Base-by-base conservation (phyloP, 148 eudicot species). In the Suaeda aralocaspica region DNA sequence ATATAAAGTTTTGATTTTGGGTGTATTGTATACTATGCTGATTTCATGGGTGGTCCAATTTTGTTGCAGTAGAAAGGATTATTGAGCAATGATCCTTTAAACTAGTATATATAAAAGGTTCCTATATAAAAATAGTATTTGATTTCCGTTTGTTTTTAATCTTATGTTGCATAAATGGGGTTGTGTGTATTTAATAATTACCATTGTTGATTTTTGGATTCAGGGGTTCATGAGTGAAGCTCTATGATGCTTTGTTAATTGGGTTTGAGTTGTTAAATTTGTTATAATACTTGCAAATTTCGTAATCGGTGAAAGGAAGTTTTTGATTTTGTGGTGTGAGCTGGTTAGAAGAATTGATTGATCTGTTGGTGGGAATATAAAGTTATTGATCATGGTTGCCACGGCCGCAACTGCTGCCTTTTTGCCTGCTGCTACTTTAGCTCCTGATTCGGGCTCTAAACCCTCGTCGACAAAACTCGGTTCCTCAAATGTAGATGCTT, bases 321-420 rank as follows among this genome's bases (percentile, higher is more conserved):
- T 70, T 33, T 8, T 53, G 70, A 59, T 59, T 15, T 10, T 58
- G 50, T 49, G 29, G 18, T 57, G 67, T 48, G 71, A 69, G 66
- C 65, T 36, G 18, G 52, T 64, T 26, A 16, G 29, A 13, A 49
- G 41, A 22, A 28, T 46, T 28, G 36, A 50, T 77, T 66, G 61
- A 50, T 39, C 59, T 52, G 30, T 61, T 72, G 69, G 76, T 73
- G 77, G 70, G 62, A 61, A 19, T 44, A 62, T 29, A 55, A 42
- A 73, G 76, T 16, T 30, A 26, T 44, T 81, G 29, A 78, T 71
- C 80, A 94, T 91, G 98, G 96, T 84, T 78, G 86, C 98, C 74
- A 78, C 91, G 30, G 91, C 92, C 76, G 94, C 91, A 74, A 83
- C 91, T 64, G 72, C 88, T 51, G 83, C 90, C 10, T 79, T 91